Base-by-base conservation (phyloP, 2,329 filamentous ascomycete species). In the Aspergillus fijiensis region DNA sequence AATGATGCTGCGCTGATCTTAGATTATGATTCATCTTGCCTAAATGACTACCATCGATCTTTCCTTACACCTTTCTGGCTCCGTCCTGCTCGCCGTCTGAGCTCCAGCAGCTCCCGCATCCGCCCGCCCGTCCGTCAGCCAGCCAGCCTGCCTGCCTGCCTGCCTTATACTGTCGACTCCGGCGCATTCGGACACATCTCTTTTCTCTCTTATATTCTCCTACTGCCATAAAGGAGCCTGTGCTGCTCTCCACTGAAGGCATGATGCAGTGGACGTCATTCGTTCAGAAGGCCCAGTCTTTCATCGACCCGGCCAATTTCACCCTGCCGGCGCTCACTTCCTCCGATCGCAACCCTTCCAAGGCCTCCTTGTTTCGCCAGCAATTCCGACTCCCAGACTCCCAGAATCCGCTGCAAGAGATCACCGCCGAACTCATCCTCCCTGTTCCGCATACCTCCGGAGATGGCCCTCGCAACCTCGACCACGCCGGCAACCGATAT, bases 321-420 rank as follows among this genome's bases (percentile, higher is more conserved):
- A 87, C 89, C 74, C 87, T 91, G 69, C 81, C 90, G 65, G 86
- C 87, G 67, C 84, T 91, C 61, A 87, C 88, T 67, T 85, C 87
- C 71, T 86, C 89, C 60, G 91, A 95, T 77, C 86, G 85, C 64
- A 89, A 91, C 74, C 92, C 93, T 53, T 94, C 93, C 72, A 98
- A 97, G 80, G 88, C 92, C 58, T 89, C 90, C 55, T 86, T 98
- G 60, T 99, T 98, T 81, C 92, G 95, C 80, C 89, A 90, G 76
- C 95, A 99, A 79, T 99, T 99, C 81, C 91, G 95, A 67, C 89
- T 99, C 35, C 95, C 95, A 50, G 87, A 92, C 72, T 89, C 91
- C 45, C 94, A 99, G 79, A 93, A 90, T 64, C 95, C 95, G 58
- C 85, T 98, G 60, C 92, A 96, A 79, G 95, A 99, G 81, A 97